These are phyloP conservation scores for Aspergillus avenaceus DNA, from an alignment of 495 filamentous ascomycete genomes.

Conservation along the genomic window DNA sequence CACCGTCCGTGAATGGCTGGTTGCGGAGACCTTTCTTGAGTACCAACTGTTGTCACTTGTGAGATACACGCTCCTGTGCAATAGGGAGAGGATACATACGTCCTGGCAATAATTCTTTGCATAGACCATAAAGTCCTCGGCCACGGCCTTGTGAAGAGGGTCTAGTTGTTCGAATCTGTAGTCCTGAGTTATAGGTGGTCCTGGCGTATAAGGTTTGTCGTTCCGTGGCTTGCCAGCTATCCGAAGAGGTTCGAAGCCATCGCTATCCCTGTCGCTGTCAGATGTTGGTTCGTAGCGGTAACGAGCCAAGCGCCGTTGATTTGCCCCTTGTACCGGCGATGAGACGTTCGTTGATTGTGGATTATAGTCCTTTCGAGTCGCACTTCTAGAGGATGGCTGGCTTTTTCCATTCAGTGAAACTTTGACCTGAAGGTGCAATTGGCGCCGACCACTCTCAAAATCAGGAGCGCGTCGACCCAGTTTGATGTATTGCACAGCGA, in stretches of 20 bases:
- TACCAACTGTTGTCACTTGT: conserved; percentile 46
- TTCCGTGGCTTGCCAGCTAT: conserved; percentile 33
- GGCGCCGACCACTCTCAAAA: conserved; percentile 46
- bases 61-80: conserved; percentile 8
- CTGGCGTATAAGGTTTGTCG: conserved; percentile 41
- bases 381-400: conserved; percentile 28
- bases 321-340: conserved; percentile 65
- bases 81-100: conserved; percentile 21
- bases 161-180: conserved; percentile 56
- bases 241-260: conserved; percentile 61
- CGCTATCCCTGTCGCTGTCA: conserved; percentile 49
- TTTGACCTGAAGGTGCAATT: conserved; percentile 57
- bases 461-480: conserved; percentile 50
- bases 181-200: conserved; percentile 72
- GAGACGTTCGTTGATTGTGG: conserved; percentile 80
- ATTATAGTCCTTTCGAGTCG: conserved; percentile 28
- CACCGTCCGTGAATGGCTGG: conserved; percentile 70
- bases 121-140: conserved; percentile 59
- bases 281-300: conserved; percentile 30
- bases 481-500: conserved; percentile 58
- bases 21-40: conserved; percentile 56
- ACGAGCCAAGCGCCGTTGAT: conserved; percentile 40
- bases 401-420: conserved; percentile 46
- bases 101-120: conserved; percentile 63
- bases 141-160: conserved; percentile 57